Evolutionary conservation across 371 early-diverging fungal genomes (phyloP), one percentile per base, ranked within the genome.

Genomic region (Lichtheimia ornata): DNA sequence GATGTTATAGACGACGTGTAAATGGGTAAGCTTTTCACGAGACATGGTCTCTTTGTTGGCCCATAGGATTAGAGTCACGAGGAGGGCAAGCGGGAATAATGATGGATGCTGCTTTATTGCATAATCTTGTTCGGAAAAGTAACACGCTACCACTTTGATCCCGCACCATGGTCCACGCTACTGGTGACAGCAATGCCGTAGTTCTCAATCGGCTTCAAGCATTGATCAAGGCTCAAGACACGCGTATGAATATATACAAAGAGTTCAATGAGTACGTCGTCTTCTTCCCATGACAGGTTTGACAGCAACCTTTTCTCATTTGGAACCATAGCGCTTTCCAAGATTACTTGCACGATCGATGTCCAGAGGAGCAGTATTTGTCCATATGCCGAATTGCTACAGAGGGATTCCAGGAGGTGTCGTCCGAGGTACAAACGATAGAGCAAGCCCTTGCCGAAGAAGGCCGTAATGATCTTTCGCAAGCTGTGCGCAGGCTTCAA

Each of bases 381-480:
- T 76, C 78, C 7, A 70, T 81, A 17, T 81, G 81, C 51, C 59
- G 58, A 15, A 70, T 76, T 27, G 78, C 77, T 2, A 81, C 81
- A 2, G 73, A 77, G 49, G 81, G 78, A 1, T 81, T 81, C 56
- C 76, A 81, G 58, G 76, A 77, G 43, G 78, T 77, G 0, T 77
- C 81, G 4, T 22, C 40, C 4, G 72, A 76, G 20, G 73, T 81
- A 24, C 78, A 81, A 54, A 40, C 49, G 5, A 61, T 74, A 7
- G 81, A 81, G 60, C 69, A 56, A 11, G 61, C 55, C 5, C 58
- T 69, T 7, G 67, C 60, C 2, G 56, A 24, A 20, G 50, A 63
- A 11, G 43, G 51, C 4, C 64, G 69, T 42, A 45, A 41, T 22
- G 72, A 73, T 20, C 55, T 76, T n/a, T 68, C 66, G 0, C 51